A percentile compares a stretch with the other conserved stretches of the same genome.
Evolutionary conservation across 495 filamentous ascomycete genomes (phyloP).

Genomic region (Aspergillus bertholletiae): DNA sequence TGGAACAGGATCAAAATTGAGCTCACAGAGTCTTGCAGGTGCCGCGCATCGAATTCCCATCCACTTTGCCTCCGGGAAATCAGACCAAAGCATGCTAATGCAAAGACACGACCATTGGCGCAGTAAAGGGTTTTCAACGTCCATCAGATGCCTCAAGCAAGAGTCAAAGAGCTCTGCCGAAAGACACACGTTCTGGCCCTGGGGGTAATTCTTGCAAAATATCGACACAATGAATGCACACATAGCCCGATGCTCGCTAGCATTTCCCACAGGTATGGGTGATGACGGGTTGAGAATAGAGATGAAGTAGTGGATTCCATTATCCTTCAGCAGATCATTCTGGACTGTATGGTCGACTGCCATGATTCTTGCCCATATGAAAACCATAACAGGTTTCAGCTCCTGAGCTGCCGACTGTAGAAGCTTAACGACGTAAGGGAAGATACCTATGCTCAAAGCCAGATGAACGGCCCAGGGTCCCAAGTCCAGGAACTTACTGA

Average conservation of each 20-base stretch:
- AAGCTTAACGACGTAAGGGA: constrained; percentile 95
- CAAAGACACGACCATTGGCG: constrained; percentile 97
- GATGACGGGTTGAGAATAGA: constrained; percentile 80
- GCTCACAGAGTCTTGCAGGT: constrained; percentile 69
- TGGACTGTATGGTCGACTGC: constrained; percentile 94
- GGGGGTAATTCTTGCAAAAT: constrained; percentile 89
- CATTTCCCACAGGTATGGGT: constrained; percentile 76
- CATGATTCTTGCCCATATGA: constrained; percentile 97
- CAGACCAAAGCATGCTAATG: constrained; percentile 90
- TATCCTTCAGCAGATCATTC: constrained; percentile 89
- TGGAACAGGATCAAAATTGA: constrained; percentile 85
- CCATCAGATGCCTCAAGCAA: constrained; percentile 75
- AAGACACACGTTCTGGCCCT: constrained; percentile 85
- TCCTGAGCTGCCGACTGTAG: constrained; percentile 93
- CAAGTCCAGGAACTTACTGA: constrained; percentile 91
- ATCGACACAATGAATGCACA: constrained; percentile 97
- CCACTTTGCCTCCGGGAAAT: constrained; percentile 91
- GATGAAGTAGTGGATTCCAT: constrained; percentile 94
- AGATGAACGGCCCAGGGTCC: constrained; percentile 98
- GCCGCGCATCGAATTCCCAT: constrained; percentile 81
- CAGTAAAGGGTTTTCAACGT: constrained; percentile 81
- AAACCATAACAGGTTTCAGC: constrained; percentile 97
- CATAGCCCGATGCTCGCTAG: constrained; percentile 95
- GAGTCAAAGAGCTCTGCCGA: constrained; percentile 77
- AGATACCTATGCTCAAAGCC: constrained; percentile 95